Conservation (phyloP, 2,329 filamentous ascomycete genomes). For the Septoria petroselini region DNA sequence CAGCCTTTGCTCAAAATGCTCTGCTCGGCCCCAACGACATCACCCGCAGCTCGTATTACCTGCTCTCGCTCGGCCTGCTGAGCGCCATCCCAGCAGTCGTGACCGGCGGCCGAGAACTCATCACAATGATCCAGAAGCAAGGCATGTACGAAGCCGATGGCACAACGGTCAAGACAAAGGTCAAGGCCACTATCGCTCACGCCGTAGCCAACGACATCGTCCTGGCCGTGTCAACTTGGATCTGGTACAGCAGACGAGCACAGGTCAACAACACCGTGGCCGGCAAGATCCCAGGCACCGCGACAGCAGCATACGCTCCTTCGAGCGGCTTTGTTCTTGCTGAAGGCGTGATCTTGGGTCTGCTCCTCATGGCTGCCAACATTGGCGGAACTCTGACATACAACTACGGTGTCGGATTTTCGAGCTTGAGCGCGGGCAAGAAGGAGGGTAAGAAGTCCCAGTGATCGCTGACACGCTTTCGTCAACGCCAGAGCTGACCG, state of each 20-base stretch:
- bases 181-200: constrained; percentile 44
- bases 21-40: constrained; percentile 39
- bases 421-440: constrained; percentile 30
- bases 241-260: constrained; percentile 44
- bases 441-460: constrained; percentile 26
- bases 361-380: constrained; percentile 43
- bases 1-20: constrained; percentile 33
- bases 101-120: constrained; percentile 40
- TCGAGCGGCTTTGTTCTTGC: constrained; percentile 39
- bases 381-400: constrained; percentile 47
- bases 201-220: constrained; percentile 45
- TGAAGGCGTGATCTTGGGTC: constrained; percentile 38
- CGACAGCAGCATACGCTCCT: constrained; percentile 37
- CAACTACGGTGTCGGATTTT: constrained; percentile 47
- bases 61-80: constrained; percentile 43
- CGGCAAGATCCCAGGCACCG: constrained; percentile 30
- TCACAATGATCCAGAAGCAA: constrained; percentile 44
- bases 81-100: constrained; percentile 37
- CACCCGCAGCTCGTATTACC: constrained; percentile 45
- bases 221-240: constrained; percentile 40
- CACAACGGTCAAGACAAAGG: constrained; percentile 40
- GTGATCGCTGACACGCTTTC: background rate
- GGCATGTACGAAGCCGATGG: constrained; percentile 41
- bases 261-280: constrained; percentile 29
- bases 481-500: constrained; percentile 3